Base-by-base conservation (phyloP, 192 early-diverging fungal species). In the Paraglomus brasilianum region DNA sequence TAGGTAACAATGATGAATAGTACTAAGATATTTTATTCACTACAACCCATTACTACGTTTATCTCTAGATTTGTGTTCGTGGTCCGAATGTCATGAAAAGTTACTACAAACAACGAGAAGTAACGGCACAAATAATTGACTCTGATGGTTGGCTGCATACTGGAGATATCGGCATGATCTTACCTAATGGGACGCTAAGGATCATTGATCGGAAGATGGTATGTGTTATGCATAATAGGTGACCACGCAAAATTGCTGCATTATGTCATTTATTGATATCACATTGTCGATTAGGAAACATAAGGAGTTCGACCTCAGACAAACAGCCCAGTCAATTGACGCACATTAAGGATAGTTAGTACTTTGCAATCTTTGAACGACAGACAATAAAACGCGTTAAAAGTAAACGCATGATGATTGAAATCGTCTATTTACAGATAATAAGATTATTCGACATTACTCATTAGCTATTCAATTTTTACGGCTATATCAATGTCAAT, bases 121-220 rank as follows among this genome's bases (percentile, higher is more conserved):
- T 92, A 67, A 94, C 95, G 13, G 51, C 58, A 39, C 89, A 92
- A 75, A 77, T 85, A 6, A 72, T 96, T 24, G 85, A 90, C 52
- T 74, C 76, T 14, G 92, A 94, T 76, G 95, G 95, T 6, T 97
- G 95, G 95, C 80, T 88, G 15, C 85, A 84, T 70, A 92, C 93
- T 10, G 92, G 94, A 42, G 89, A 92, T 68, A 82, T 95, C 52
- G 94, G 87, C n/a, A 60, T 72, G 48, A 67, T 72, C 69, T 81
- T 85, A 44, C 77, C 83, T 7, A 86, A 88, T 66, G 91, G 91
- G 5, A 84, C 87, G 15, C 66, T 94, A 22, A 67, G 74, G 45
- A 90, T 94, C 66, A 92, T 92, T 75, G 92, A 93, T 74, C 76
- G 91, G 22, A 68, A 68, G 56, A 44, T 43, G 40, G 66, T 50